Conservation (phyloP, 139 green algal species). For the Chlamydomonas sphaeroides region DNA sequence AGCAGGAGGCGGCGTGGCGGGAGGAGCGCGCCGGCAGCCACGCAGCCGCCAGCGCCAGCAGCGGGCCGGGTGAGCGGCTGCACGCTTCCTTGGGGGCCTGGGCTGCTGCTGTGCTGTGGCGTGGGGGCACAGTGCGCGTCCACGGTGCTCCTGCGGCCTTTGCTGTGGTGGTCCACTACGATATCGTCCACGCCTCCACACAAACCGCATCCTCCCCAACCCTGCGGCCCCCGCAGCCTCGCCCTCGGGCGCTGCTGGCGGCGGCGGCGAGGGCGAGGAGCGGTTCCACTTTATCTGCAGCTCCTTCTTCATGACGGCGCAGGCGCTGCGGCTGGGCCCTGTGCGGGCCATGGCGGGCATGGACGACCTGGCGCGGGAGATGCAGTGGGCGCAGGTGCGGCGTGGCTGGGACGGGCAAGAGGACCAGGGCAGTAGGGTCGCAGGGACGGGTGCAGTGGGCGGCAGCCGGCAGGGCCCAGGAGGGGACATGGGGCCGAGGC, state of each 20-base stretch:
- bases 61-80: conserved; percentile 14
- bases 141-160: no score
- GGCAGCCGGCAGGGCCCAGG: no score
- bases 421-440: no score
- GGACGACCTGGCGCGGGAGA: conserved; percentile 53
- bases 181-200: neutral
- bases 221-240: neutral
- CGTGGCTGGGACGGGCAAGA: no score
- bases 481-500: no score
- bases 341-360: conserved; percentile 35
- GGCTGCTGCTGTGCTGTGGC: no score
- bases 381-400: conserved; percentile 44
- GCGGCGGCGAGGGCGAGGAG: neutral
- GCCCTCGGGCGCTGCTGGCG: neutral
- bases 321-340: conserved; percentile 84
- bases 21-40: conserved; percentile 40
- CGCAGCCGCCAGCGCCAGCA: conserved; percentile 30
- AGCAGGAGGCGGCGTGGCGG: conserved; percentile 68
- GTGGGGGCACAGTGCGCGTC: no score
- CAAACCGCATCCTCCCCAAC: no score
- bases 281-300: conserved; percentile 96
- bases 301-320: conserved; percentile 90
- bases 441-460: no score
- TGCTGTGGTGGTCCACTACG: no score
- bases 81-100: no score